Evolutionary conservation across 805 yeast species (phyloP).

Genomic region (Pichia nakasei): DNA sequence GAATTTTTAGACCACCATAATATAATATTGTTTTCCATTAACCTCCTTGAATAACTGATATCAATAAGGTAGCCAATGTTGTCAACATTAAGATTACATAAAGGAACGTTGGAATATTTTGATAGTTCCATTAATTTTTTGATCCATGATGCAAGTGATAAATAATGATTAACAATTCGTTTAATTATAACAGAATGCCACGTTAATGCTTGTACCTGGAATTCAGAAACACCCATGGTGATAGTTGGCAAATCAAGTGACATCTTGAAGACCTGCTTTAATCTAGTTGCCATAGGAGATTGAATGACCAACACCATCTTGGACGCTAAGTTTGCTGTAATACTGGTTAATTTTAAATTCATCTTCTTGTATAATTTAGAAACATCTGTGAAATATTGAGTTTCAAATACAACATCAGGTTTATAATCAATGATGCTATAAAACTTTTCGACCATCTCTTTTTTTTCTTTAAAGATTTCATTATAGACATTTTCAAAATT

Average conservation of each 20-base stretch:
- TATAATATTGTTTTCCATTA: conserved; percentile 55
- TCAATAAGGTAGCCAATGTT: conserved; percentile 76
- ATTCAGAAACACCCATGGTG: conserved; percentile 48
- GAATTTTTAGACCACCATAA: conserved; percentile 92
- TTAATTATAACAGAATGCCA: conserved; percentile 70
- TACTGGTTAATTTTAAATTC: conserved; percentile 42
- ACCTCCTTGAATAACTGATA: conserved; percentile 72
- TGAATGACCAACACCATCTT: conserved; percentile 62
- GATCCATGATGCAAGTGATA: conserved; percentile 69
- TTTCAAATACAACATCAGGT: conserved; percentile 44
- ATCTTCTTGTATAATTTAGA: conserved; percentile 50
- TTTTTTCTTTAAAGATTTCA: conserved; percentile 42
- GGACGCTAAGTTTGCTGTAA: conserved; percentile 60
- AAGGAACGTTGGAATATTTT: conserved; percentile 68
- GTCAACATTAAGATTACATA: conserved; percentile 77
- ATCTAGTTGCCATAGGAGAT: conserved; percentile 48
- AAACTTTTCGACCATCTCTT: conserved; percentile 33
- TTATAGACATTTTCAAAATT: conserved; percentile 46
- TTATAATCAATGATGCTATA: conserved; percentile 45
- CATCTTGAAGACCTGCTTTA: conserved; percentile 39
- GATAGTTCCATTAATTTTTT: conserved; percentile 57
- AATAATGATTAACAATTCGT: conserved; percentile 58
- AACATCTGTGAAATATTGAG: conserved; percentile 44
- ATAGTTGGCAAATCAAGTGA: conserved; percentile 54
- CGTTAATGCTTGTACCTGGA: conserved; percentile 61